These are phyloP conservation scores for Geranium brycei DNA, from an alignment of 345 rosid genomes.

Conservation along the genomic window DNA sequence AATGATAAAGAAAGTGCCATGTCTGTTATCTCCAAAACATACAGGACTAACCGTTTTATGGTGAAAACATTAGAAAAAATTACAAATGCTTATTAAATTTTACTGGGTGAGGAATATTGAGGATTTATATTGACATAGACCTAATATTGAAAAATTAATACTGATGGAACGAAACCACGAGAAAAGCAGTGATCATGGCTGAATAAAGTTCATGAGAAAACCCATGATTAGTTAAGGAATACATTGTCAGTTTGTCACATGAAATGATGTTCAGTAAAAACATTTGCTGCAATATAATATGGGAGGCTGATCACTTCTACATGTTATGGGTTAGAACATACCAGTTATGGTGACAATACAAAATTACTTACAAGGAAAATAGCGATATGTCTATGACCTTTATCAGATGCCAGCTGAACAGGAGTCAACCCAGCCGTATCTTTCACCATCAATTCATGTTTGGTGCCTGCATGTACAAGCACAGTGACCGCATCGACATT, in stretches of 20 bases:
- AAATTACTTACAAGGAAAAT: slow-evolving; percentile 74
- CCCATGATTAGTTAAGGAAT: not conserved
- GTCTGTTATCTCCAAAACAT: not conserved
- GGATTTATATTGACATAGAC: not conserved
- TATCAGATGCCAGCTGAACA: slow-evolving; percentile 73
- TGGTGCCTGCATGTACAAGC: slow-evolving; percentile 84
- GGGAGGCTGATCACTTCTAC: not conserved
- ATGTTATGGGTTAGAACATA: not conserved
- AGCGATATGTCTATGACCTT: slow-evolving; percentile 82
- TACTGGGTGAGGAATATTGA: not conserved
- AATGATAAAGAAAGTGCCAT: not conserved
- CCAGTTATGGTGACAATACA: slow-evolving; percentile 16
- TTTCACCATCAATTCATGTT: slow-evolving; percentile 54
- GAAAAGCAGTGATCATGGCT: not conserved
- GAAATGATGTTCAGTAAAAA: not conserved
- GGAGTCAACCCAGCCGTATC: slow-evolving; percentile 87
- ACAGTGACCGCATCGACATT: slow-evolving; percentile 67
- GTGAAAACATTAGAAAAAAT: no score
- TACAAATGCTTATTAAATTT: not conserved
- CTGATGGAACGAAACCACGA: not conserved
- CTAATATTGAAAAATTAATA: no score
- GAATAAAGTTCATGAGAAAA: not conserved
- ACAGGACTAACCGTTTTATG: not conserved
- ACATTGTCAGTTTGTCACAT: not conserved
- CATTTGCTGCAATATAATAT: not conserved